Evolutionary conservation across 78 protist species (phyloP).

Genomic region (Tieghemostelium lacteum): DNA sequence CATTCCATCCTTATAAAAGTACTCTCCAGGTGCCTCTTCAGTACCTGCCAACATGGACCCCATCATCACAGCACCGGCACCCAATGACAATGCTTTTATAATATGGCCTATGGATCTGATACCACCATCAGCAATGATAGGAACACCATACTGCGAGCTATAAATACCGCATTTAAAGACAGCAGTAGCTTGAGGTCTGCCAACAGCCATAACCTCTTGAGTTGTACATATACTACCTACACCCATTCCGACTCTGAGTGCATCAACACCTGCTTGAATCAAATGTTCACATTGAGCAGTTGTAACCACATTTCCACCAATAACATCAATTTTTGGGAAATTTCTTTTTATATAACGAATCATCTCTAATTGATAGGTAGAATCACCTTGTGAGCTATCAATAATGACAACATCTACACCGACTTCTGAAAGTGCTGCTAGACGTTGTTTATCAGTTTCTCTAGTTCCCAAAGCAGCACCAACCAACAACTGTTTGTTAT

Average conservation of each 20-base stretch:
- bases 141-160: slow-evolving; percentile 85
- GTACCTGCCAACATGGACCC: slow-evolving; percentile 97
- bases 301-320: slow-evolving; percentile 96
- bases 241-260: slow-evolving; percentile 97
- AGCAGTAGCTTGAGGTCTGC: slow-evolving; percentile 90
- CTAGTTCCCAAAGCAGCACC: slow-evolving; percentile 91
- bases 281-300: slow-evolving; percentile 86
- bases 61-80: slow-evolving; percentile 96
- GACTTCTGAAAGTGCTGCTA: slow-evolving; percentile 56
- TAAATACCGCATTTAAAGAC: slow-evolving; percentile 84
- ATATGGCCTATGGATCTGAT: slow-evolving; percentile 93
- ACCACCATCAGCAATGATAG: slow-evolving; percentile 98
- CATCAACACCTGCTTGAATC: slow-evolving; percentile 95
- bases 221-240: slow-evolving; percentile 97
- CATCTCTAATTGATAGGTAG: slow-evolving; percentile 81
- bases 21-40: slow-evolving; percentile 96
- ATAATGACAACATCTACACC: slow-evolving; percentile 91
- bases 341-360: slow-evolving; percentile 45
- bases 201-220: slow-evolving; percentile 84
- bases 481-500: slow-evolving; percentile 81
- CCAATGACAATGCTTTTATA: slow-evolving; percentile 94
- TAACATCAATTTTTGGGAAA: slow-evolving; percentile 73
- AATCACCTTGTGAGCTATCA: slow-evolving; percentile 87
- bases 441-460: slow-evolving; percentile 80
- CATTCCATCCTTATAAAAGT: slow-evolving; percentile 88